These are phyloP conservation scores for Apiospora kogelbergensis DNA, from an alignment of 2,329 filamentous ascomycete species.

Conservation along the genomic window DNA sequence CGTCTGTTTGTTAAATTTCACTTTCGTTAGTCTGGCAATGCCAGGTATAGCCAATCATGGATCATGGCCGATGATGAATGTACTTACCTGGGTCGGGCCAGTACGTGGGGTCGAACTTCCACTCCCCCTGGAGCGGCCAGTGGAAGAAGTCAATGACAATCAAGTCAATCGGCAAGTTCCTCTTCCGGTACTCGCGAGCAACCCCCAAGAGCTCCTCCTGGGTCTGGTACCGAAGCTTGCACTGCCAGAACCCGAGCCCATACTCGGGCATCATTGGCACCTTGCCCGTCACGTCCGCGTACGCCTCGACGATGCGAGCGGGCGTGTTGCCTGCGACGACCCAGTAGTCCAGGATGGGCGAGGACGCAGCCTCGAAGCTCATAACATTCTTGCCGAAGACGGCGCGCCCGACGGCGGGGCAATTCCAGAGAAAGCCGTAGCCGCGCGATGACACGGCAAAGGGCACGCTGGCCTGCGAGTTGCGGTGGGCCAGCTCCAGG, in stretches of 20 bases:
- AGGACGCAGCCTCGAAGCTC: slow-evolving; percentile 61
- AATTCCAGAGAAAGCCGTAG: slow-evolving; percentile 68
- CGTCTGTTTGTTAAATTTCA: too few relatives aligned
- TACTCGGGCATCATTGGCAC: slow-evolving; percentile 70
- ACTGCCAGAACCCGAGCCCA: slow-evolving; percentile 68
- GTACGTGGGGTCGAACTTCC: slow-evolving; percentile 63
- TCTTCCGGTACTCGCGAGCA: slow-evolving; percentile 57
- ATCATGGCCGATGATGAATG: too few relatives aligned
- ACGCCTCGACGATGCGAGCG: slow-evolving; percentile 54
- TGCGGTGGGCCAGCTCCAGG: slow-evolving; percentile 64
- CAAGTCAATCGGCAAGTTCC: slow-evolving; percentile 59
- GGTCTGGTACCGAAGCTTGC: slow-evolving; percentile 64
- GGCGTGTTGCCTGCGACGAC: slow-evolving; percentile 58
- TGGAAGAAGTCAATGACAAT: slow-evolving; percentile 71
- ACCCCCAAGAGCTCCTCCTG: slow-evolving; percentile 63
- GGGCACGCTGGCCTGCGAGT: slow-evolving; percentile 65
- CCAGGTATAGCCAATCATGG: too few relatives aligned
- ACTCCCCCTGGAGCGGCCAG: slow-evolving; percentile 66
- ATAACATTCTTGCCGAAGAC: slow-evolving; percentile 62
- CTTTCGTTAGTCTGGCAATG: too few relatives aligned
- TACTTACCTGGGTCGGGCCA: slow-evolving; percentile 61
- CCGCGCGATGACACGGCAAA: slow-evolving; percentile 60
- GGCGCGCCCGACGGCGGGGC: slow-evolving; percentile 60
- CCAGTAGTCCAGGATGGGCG: slow-evolving; percentile 62
- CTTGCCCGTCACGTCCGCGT: slow-evolving; percentile 55